These are phyloP conservation scores for Musa beccarii DNA, from an alignment of 176 grass and related monocot genomes.

Conservation along the genomic window DNA sequence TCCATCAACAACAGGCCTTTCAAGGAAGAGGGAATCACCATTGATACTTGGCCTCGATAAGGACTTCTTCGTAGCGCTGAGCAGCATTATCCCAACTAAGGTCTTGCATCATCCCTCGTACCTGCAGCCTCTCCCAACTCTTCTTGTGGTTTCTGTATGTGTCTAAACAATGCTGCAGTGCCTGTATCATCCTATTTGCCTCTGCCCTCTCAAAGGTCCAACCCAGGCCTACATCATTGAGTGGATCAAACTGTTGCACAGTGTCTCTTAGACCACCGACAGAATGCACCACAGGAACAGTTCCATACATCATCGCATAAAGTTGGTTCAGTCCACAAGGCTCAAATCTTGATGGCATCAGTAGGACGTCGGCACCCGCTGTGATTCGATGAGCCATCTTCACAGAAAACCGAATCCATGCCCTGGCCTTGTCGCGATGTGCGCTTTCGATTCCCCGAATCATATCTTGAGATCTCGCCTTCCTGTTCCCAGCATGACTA, in stretches of 20 bases:
- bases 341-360: constrained; percentile 97
- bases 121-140: constrained; percentile 82
- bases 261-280: constrained; percentile 87
- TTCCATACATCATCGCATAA: constrained; percentile 97
- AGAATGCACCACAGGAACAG: constrained; percentile 78
- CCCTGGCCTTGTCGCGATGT: constrained; percentile 48
- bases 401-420: constrained; percentile 89
- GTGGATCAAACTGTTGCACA: constrained; percentile 68
- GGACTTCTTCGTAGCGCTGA: constrained; percentile 64
- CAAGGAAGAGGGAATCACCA: constrained; percentile 37
- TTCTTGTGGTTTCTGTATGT: constrained; percentile 59
- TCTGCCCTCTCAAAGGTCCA: constrained; percentile 83
- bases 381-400: constrained; percentile 82
- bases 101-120: constrained; percentile 79
- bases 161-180: constrained; percentile 63
- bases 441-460: constrained; percentile 60
- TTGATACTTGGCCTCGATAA: constrained; percentile 73
- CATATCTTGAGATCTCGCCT: constrained; percentile 77
- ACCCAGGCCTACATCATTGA: constrained; percentile 49
- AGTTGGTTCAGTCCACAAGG: constrained; percentile 92
- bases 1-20: neutral
- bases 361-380: constrained; percentile 65
- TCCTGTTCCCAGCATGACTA: constrained; percentile 76
- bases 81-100: constrained; percentile 92
- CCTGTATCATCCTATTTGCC: constrained; percentile 72